A percentile compares a stretch with the other conserved stretches of the same genome.
phyloP scores from a whole-genome alignment of 2,329 filamentous ascomycete species.

The Aspergillus jensenii region DNA sequence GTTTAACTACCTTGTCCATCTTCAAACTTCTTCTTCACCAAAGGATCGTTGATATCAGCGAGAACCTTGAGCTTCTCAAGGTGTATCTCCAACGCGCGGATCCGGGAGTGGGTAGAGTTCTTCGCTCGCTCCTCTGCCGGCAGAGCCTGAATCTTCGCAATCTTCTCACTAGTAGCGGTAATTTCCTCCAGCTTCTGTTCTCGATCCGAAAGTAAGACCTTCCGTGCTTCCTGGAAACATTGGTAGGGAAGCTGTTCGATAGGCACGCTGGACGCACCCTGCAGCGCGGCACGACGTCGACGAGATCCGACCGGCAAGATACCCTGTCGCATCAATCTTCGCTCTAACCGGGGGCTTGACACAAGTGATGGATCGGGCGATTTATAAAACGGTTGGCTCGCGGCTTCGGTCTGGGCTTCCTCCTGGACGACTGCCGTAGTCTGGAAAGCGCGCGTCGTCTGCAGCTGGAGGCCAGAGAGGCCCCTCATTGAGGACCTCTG shows the following conservation, averaged over 20 bases:
- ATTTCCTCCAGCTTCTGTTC: conserved; percentile 78
- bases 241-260: conserved; percentile 96
- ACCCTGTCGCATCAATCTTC: conserved; percentile 66
- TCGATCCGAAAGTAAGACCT: conserved; percentile 76
- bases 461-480: conserved; percentile 33
- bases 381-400: conserved; percentile 43
- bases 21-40: conserved; percentile 91
- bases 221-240: conserved; percentile 94
- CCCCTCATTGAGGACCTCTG: conserved; percentile 36
- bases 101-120: conserved; percentile 62
- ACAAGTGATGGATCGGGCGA: conserved; percentile 66
- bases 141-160: conserved; percentile 64
- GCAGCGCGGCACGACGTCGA: conserved; percentile 73
- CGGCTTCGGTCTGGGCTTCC: conserved; percentile 44
- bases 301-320: conserved; percentile 77
- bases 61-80: conserved; percentile 80
- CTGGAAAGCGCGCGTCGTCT: conserved; percentile 49
- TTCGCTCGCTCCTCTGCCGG: conserved; percentile 63
- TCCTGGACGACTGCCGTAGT: conserved; percentile 45
- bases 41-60: conserved; percentile 91
- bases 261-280: conserved; percentile 65
- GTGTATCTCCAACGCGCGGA: conserved; percentile 69
- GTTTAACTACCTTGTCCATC: conserved; percentile 70
- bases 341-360: conserved; percentile 63
- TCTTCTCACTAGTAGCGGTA: conserved; percentile 63